phyloP scores from a whole-genome alignment of 768 basidiomycete species.

The Astraeus odoratus region DNA sequence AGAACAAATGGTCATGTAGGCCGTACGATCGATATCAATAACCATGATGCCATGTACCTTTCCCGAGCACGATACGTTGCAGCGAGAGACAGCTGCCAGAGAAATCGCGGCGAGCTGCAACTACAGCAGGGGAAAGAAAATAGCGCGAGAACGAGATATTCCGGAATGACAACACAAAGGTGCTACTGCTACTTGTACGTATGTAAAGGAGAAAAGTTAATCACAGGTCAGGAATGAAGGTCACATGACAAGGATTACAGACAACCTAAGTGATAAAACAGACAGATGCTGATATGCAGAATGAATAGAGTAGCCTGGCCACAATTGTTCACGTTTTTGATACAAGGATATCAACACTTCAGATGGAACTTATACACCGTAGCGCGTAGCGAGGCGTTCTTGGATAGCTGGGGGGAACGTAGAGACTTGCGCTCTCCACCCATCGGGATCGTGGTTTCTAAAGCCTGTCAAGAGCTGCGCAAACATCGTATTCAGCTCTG shows the following conservation, averaged over 20 bases:
- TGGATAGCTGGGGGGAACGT: slow-evolving; percentile 86
- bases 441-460: slow-evolving; percentile 78
- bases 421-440: slow-evolving; percentile 79
- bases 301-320: not conserved
- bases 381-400: slow-evolving; percentile 79
- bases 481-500: slow-evolving; percentile 93
- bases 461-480: slow-evolving; percentile 82
- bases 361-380: slow-evolving; percentile 57
- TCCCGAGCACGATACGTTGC: not conserved
- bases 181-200: slow-evolving; percentile 23
- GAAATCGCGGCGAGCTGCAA: slow-evolving; percentile 19
- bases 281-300: slow-evolving; percentile 7
- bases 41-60: slow-evolving; percentile 1
- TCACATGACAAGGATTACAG: slow-evolving; percentile 18
- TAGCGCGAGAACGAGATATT: slow-evolving; percentile 6
- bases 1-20: slow-evolving; percentile 1
- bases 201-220: slow-evolving; percentile 1
- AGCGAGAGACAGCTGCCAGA: slow-evolving; percentile 16
- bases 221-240: no score
- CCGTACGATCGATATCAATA: slow-evolving; percentile 1
- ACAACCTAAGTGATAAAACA: slow-evolving; percentile 21
- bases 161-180: slow-evolving; percentile 6
- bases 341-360: slow-evolving; percentile 5
- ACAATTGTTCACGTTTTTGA: slow-evolving; percentile 5
- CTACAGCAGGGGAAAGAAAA: slow-evolving; percentile 19